Evolutionary conservation across 768 basidiomycete species (phyloP).

Genomic region (Sarcomyxa edulis): DNA sequence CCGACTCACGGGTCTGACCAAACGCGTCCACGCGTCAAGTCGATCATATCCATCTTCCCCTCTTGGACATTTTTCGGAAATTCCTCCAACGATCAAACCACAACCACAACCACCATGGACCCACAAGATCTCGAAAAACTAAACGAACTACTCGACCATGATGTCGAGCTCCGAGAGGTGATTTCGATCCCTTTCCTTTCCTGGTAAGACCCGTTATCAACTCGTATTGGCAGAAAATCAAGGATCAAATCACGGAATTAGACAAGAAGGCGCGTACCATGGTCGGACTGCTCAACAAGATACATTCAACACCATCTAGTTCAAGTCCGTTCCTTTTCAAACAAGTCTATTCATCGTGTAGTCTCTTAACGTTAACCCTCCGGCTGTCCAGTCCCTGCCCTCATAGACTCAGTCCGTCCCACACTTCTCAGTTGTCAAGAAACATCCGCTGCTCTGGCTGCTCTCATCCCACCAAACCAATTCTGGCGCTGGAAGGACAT

Average conservation of each 20-base stretch:
- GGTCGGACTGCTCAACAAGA: slow-evolving; percentile 71
- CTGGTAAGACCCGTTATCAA: not conserved
- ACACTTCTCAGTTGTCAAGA: slow-evolving; percentile 50
- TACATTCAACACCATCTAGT: slow-evolving; percentile 66
- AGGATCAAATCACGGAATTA: slow-evolving; percentile 65
- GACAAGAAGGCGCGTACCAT: slow-evolving; percentile 73
- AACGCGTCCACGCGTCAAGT: not conserved
- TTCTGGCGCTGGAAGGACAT: slow-evolving; percentile 85
- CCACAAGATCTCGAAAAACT: slow-evolving; percentile 47
- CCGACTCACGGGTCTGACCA: not conserved
- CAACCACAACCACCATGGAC: slow-evolving; percentile 41
- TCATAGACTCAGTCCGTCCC: slow-evolving; percentile 54
- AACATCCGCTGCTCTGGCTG: slow-evolving; percentile 45
- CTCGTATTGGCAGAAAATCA: slow-evolving; percentile 70
- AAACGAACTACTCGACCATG: slow-evolving; percentile 55
- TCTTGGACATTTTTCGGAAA: not conserved
- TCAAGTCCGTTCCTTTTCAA: slow-evolving; percentile 37
- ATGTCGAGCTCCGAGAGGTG: slow-evolving; percentile 65
- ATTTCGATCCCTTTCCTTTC: slow-evolving; percentile 6
- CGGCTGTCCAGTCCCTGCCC: slow-evolving; percentile 57
- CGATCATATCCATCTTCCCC: not conserved
- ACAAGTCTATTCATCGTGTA: slow-evolving; percentile 9
- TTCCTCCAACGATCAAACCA: not conserved
- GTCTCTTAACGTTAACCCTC: slow-evolving; percentile 5
- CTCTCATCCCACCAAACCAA: slow-evolving; percentile 61